A percentile compares a stretch with the other conserved stretches of the same genome.
Conservation (phyloP, 192 early-diverging fungal species). For the Coemansia sp. region DNA sequence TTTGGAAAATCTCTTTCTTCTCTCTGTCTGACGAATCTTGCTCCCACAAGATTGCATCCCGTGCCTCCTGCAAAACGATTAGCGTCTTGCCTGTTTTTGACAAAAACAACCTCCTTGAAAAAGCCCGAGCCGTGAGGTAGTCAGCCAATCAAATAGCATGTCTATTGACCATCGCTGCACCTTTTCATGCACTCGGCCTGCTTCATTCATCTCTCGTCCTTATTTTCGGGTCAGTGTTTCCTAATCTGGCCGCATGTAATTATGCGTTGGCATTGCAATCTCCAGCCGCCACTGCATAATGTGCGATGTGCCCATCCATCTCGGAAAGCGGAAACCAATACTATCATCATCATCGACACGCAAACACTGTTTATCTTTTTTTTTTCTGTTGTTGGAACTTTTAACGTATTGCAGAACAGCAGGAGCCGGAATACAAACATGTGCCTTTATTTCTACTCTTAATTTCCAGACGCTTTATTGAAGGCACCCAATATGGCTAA, state of each 20-base stretch:
- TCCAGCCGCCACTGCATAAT: no score
- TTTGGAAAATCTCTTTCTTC: no score
- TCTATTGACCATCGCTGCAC: not conserved
- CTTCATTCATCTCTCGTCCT: not conserved
- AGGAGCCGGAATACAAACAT: no score
- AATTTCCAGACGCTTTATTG: no score
- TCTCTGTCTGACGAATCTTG: no score
- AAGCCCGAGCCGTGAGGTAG: constrained; percentile 8
- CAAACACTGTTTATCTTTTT: not conserved
- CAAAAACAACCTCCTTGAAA: constrained; percentile 9
- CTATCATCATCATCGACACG: no score
- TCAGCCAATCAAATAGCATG: not conserved
- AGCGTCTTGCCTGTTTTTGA: not conserved
- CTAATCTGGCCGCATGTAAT: not conserved
- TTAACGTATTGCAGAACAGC: no score
- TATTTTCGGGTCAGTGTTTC: constrained; percentile 5
- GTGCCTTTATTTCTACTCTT: no score
- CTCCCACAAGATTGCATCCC: no score
- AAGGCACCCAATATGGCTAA: no score
- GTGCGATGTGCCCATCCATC: no score
- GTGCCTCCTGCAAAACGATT: not conserved
- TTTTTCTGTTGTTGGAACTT: not conserved
- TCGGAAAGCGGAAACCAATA: no score
- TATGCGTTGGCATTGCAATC: not conserved
- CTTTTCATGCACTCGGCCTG: not conserved